Conservation (phyloP, 2,329 filamentous ascomycete species). For the Hymenotorrendiella dingleyae region DNA sequence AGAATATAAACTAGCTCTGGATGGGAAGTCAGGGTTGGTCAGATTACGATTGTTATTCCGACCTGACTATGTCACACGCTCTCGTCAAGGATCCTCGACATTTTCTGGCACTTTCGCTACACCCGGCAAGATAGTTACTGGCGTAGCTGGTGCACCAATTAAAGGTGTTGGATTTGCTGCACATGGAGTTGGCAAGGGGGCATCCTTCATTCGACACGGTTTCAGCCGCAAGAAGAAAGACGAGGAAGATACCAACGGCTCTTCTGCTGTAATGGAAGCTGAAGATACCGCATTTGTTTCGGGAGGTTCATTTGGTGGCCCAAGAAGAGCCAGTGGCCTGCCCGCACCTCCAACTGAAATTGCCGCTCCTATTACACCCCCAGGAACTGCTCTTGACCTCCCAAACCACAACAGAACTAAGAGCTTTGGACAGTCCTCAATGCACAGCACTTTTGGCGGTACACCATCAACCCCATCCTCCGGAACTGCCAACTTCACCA, state of each 20-base stretch:
- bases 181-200: constrained; percentile 68
- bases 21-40: constrained; percentile 83
- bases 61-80: constrained; percentile 81
- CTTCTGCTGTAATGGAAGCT: constrained; percentile 40
- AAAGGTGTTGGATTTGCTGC: constrained; percentile 79
- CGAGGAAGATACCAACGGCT: constrained; percentile 33
- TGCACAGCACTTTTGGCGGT: constrained; percentile 53
- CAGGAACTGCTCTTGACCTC: constrained; percentile 17
- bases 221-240: constrained; percentile 69
- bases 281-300: constrained; percentile 32
- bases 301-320: constrained; percentile 24
- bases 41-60: constrained; percentile 85
- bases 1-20: constrained; percentile 68
- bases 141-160: constrained; percentile 79
- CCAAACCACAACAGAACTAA: constrained; percentile 39
- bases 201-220: constrained; percentile 82
- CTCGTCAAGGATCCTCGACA: constrained; percentile 84
- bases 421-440: constrained; percentile 60
- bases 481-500: constrained; percentile 73
- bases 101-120: constrained; percentile 86
- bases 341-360: constrained; percentile 12
- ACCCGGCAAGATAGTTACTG: constrained; percentile 81
- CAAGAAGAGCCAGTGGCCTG: constrained; percentile 17
- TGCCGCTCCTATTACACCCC: constrained; percentile 22
- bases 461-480: constrained; percentile 44